Evolutionary conservation across 1,284 basidiomycete species (phyloP), one percentile per base, ranked within the genome.

Genomic region (Anthracocystis setariae): DNA sequence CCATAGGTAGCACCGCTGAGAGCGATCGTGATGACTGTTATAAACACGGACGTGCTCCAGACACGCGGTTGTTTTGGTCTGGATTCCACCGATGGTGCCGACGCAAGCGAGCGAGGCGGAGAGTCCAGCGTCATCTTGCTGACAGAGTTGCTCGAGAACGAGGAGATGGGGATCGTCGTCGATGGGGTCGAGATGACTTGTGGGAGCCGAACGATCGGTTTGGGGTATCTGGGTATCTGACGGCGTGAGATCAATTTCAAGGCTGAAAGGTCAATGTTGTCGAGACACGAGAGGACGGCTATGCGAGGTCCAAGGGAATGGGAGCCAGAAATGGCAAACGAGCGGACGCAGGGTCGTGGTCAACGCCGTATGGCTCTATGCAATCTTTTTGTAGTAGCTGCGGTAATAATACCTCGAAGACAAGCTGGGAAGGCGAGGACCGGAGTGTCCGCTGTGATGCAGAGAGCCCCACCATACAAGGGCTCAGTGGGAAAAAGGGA

Each of bases 1-100:
- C 69, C 69, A 24, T 73, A 75, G 8, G 61, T 67, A n/a, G 68
- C 68, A 20, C 69, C 73, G 23, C 69, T 73, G 13, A 73, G 46
- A 0, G 65, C 61, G 45, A 73, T 69, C 49, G 70, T 73, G 40
- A 72, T n/a, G 3, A 72, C 63, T 9, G 69, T 72, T 35, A 72
- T 48, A 33, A 72, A 46, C 13, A 72, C 63, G 12, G 63, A 67
- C 13, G 44, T 12, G 56, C 59, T 72, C 69, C 63, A 66, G 3
- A 72, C 56, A 3, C 56, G 48, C 0, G 59, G 59, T 27, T 46
- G 46, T 9, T 33, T 29, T 3, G 18, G 43, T 8, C 33, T 38
- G 10, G 57, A 51, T 13, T 38, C 37, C 15, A 60, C 33, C n/a
- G 57, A 53, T 1, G 57, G 15, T 10, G 40, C 35, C 35, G 20